A percentile compares a stretch with the other conserved stretches of the same genome.
These are phyloP conservation scores for Tetracentron sinense DNA, from an alignment of 164 flowering plant genomes.

Conservation along the genomic window DNA sequence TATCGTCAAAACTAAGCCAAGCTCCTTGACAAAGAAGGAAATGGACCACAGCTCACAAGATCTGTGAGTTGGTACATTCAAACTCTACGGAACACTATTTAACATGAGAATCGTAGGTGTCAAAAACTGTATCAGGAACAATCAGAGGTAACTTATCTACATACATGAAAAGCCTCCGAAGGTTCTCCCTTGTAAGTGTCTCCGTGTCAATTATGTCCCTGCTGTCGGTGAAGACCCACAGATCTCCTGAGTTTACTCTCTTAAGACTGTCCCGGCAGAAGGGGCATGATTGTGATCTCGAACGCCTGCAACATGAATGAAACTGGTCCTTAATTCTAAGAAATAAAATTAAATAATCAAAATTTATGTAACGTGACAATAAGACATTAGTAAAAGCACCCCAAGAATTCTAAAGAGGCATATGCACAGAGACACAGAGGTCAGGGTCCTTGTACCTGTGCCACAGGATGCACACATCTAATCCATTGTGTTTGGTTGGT, in stretches of 20 bases:
- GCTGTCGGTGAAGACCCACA: slow-evolving; percentile 66
- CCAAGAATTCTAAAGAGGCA: too few species aligned
- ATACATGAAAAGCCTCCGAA: slow-evolving; percentile 64
- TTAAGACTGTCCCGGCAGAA: slow-evolving; percentile 78
- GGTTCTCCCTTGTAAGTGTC: slow-evolving; percentile 59
- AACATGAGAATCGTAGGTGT: slow-evolving; percentile 41
- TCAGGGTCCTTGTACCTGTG: too few species aligned
- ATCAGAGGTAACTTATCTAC: slow-evolving; percentile 72
- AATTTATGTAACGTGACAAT: too few species aligned
- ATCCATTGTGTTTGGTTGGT: too few species aligned
- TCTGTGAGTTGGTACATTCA: background rate
- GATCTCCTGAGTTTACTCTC: slow-evolving; percentile 75
- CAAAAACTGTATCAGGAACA: slow-evolving; percentile 52
- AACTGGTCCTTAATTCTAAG: too few species aligned
- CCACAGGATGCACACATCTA: too few species aligned
- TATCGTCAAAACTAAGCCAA: slow-evolving; percentile 2
- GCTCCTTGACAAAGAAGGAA: background rate
- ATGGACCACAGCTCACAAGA: background rate
- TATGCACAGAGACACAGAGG: too few species aligned
- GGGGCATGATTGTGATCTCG: slow-evolving; percentile 79
- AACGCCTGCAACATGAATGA: slow-evolving; percentile 54
- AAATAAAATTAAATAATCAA: too few species aligned
- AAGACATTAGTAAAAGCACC: too few species aligned
- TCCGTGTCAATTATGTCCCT: slow-evolving; percentile 61
- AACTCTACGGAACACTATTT: slow-evolving; percentile 10